These are phyloP conservation scores for Pseudozyma tsukubaensis DNA, from an alignment of 1,284 basidiomycete species.

Conservation along the genomic window DNA sequence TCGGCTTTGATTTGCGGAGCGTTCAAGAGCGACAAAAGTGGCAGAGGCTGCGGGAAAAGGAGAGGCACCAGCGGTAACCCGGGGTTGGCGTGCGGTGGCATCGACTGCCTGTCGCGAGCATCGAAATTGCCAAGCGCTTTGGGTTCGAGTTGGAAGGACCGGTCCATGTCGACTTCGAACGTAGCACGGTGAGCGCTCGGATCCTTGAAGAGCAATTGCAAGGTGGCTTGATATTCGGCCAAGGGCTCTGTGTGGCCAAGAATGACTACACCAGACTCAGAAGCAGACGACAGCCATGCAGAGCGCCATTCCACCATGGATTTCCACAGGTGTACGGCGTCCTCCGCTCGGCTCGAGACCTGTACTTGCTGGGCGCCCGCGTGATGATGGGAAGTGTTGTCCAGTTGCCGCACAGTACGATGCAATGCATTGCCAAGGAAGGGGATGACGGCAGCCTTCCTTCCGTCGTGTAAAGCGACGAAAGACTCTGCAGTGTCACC, in stretches of 20 bases:
- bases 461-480: constrained; percentile 17
- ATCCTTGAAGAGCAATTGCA: constrained; percentile 46
- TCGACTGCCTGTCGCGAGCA: constrained; percentile 30
- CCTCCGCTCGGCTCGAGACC: constrained; percentile 17
- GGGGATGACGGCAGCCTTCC: constrained; percentile 27
- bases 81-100: constrained; percentile 22
- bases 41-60: constrained; percentile 57
- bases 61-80: constrained; percentile 49
- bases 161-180: constrained; percentile 31
- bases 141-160: constrained; percentile 55
- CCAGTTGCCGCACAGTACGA: constrained; percentile 17
- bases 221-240: constrained; percentile 46
- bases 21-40: constrained; percentile 54
- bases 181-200: constrained; percentile 4
- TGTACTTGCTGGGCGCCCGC: constrained; percentile 3
- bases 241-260: constrained; percentile 30
- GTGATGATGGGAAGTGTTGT: background rate
- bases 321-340: constrained; percentile 18
- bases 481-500: constrained; percentile 22
- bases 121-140: constrained; percentile 53
- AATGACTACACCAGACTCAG: constrained; percentile 12
- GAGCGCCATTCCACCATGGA: constrained; percentile 27
- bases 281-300: constrained; percentile 19
- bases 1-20: constrained; percentile 26
- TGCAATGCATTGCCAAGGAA: constrained; percentile 53